Evolutionary conservation across 441 rosid species (phyloP).

Genomic region (Isatis lusitanica): DNA sequence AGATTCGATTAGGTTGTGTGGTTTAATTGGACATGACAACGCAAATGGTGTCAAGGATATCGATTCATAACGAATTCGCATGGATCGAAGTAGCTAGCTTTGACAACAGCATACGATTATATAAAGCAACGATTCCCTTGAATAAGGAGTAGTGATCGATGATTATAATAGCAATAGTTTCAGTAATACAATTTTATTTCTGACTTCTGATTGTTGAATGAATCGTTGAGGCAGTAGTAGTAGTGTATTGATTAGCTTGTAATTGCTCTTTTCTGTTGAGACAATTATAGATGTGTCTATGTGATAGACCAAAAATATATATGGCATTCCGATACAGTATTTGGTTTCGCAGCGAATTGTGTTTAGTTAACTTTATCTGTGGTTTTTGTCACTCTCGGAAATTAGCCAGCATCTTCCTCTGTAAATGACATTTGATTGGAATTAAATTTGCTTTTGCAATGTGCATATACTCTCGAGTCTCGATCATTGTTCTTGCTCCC

Average conservation of each 20-base stretch:
- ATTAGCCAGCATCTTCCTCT: not conserved
- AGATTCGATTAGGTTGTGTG: not conserved
- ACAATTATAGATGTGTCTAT: not conserved
- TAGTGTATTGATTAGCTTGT: not conserved
- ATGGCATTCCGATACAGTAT: too few species aligned
- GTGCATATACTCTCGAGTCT: not conserved
- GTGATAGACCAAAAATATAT: not conserved
- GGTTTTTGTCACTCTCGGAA: not conserved
- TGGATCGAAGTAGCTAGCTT: not conserved
- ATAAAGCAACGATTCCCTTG: too few species aligned
- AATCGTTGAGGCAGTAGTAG: not conserved
- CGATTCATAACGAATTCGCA: not conserved
- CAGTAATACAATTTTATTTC: not conserved
- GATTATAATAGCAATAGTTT: too few species aligned
- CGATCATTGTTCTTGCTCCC: not conserved
- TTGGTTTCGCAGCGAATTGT: not conserved
- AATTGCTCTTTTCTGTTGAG: not conserved
- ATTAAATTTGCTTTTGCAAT: not conserved
- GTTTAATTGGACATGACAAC: not conserved
- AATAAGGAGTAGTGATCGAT: too few species aligned
- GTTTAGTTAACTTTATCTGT: not conserved
- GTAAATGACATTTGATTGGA: not conserved
- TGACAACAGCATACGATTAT: not conserved
- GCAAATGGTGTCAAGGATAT: not conserved
- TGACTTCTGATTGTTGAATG: not conserved